A percentile compares a stretch with the other conserved stretches of the same genome.
Evolutionary conservation across 176 grass and related monocot genomes (phyloP).

Genomic region (Poa pratensis): DNA sequence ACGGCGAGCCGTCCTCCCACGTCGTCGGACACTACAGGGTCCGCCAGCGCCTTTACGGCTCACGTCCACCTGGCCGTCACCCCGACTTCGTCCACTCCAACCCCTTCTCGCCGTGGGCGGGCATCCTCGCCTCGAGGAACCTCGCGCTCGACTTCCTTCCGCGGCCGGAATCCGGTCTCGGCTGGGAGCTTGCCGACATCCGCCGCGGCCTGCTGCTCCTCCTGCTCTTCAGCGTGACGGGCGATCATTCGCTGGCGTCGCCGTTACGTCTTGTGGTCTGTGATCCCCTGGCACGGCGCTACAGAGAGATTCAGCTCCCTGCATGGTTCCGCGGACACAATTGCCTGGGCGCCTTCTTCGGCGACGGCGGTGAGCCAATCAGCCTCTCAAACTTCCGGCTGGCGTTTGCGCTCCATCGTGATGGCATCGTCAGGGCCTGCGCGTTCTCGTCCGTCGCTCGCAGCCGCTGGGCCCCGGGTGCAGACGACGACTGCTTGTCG

Average conservation of each 20-base stretch:
- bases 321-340: background rate
- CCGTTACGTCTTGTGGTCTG: background rate
- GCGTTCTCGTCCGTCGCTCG: background rate
- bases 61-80: background rate
- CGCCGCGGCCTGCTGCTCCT: background rate
- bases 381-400: background rate
- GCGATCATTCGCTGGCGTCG: background rate
- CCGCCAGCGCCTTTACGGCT: background rate
- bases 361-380: background rate
- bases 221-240: background rate
- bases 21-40: background rate
- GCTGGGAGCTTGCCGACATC: slow-evolving; percentile 4
- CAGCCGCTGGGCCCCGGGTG: background rate
- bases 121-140: background rate
- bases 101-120: background rate
- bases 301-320: background rate
- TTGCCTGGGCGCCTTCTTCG: background rate
- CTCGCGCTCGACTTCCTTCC: background rate
- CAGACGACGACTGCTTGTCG: no score
- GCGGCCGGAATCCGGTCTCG: background rate
- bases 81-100: background rate
- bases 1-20: background rate
- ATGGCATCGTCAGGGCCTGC: background rate
- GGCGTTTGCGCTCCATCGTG: background rate
- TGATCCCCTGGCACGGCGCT: background rate